phyloP scores from a whole-genome alignment of 2,329 filamentous ascomycete genomes.

The Didymosphaeria variabile region DNA sequence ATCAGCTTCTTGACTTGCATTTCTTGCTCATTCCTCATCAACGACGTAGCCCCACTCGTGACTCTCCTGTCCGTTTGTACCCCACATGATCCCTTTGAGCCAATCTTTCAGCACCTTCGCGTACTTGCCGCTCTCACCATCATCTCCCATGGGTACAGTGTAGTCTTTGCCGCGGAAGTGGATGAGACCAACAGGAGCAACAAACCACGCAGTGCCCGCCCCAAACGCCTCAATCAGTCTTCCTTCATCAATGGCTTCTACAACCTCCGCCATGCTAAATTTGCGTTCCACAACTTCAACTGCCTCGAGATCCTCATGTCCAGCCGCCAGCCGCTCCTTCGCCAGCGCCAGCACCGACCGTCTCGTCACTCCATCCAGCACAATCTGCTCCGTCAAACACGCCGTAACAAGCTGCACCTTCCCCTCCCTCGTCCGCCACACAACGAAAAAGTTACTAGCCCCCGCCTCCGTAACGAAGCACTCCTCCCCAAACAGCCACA shows the following conservation, averaged over 20 bases:
- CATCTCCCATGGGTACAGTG: conserved; percentile 50
- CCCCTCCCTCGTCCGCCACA: conserved; percentile 75
- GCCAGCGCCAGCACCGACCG: conserved; percentile 80
- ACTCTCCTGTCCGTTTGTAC: conserved; percentile 51
- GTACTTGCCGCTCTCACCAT: conserved; percentile 54
- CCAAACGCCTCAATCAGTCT: conserved; percentile 85
- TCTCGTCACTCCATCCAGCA: conserved; percentile 72
- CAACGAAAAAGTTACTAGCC: conserved; percentile 89
- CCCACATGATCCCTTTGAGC: conserved; percentile 61
- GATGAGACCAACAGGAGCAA: conserved; percentile 57
- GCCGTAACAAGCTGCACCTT: conserved; percentile 80
- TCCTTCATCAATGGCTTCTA: conserved; percentile 76
- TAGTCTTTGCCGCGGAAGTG: conserved; percentile 57
- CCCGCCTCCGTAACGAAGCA: conserved; percentile 88
- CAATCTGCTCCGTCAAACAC: conserved; percentile 74
- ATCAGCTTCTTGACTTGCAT: neutral
- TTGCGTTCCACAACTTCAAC: conserved; percentile 80
- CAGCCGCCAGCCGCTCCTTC: conserved; percentile 64
- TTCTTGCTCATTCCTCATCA: conserved; percentile 25
- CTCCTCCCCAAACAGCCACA: conserved; percentile 89
- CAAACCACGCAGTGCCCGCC: conserved; percentile 77
- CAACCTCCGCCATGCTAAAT: conserved; percentile 82
- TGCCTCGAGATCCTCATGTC: conserved; percentile 47
- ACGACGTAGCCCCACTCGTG: conserved; percentile 60
- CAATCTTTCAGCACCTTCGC: conserved; percentile 55